phyloP scores from a whole-genome alignment of 2,329 filamentous ascomycete species.

The Sporothrix humicola region DNA sequence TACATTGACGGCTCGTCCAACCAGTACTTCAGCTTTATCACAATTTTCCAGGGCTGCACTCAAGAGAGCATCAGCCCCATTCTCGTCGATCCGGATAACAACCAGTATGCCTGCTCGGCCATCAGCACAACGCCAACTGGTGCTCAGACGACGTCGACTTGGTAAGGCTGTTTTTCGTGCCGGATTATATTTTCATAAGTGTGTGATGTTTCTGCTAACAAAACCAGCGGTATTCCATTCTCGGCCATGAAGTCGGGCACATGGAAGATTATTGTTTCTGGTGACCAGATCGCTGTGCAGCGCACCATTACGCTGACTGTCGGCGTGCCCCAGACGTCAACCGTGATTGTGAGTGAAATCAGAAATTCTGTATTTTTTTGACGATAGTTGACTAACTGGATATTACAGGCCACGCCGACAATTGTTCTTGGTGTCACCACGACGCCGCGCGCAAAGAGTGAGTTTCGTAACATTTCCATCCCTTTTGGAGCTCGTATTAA shows the following conservation, averaged over 20 bases:
- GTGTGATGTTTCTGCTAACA: not conserved
- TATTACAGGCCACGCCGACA: conserved; percentile 47
- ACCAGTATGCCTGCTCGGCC: conserved; percentile 47
- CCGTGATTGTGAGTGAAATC: conserved; percentile 44
- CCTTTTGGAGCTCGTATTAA: conserved; percentile 1
- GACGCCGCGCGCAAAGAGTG: conserved; percentile 47
- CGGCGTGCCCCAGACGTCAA: conserved; percentile 45
- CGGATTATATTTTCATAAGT: not conserved
- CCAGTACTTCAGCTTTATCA: conserved; percentile 48
- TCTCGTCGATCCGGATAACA: conserved; percentile 44
- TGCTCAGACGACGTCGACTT: conserved; percentile 47
- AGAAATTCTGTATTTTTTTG: not conserved
- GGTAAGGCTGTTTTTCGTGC: conserved; percentile 41
- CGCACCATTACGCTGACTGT: conserved; percentile 46
- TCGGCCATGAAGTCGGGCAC: conserved; percentile 47
- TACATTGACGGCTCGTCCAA: conserved; percentile 48
- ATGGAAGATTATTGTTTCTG: conserved; percentile 49
- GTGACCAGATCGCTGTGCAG: conserved; percentile 47
- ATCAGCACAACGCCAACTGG: conserved; percentile 47
- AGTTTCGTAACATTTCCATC: not conserved
- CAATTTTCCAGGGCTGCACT: conserved; percentile 48
- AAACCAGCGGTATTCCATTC: conserved; percentile 45
- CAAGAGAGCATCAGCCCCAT: conserved; percentile 47
- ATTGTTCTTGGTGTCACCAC: conserved; percentile 48
- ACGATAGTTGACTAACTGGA: not conserved